phyloP scores from a whole-genome alignment of 2,329 filamentous ascomycete species.

The Diaporthe destruens region DNA sequence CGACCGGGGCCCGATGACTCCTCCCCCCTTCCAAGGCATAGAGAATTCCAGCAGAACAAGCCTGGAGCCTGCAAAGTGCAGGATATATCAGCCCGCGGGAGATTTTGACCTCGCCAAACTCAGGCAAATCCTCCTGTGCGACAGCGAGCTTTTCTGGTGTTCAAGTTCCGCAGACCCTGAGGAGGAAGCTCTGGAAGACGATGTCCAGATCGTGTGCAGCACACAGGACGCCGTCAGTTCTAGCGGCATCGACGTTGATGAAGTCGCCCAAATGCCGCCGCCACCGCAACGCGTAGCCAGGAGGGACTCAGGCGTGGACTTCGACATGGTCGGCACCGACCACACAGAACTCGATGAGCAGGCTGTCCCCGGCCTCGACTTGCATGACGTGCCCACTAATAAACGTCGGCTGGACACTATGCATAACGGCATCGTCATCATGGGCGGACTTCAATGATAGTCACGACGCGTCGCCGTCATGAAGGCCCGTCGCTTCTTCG shows the following conservation, averaged over 20 bases:
- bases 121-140: slow-evolving; percentile 11
- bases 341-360: background rate
- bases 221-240: background rate
- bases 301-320: slow-evolving; percentile 25
- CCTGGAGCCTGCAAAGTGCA: slow-evolving; percentile 33
- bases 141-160: slow-evolving; percentile 34
- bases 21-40: background rate
- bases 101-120: slow-evolving; percentile 31
- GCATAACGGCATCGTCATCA: background rate
- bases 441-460: background rate
- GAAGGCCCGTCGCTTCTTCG: no score
- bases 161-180: slow-evolving; percentile 12
- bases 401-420: background rate
- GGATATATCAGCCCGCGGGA: slow-evolving; percentile 32
- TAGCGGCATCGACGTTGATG: background rate
- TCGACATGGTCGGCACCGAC: slow-evolving; percentile 8
- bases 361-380: background rate
- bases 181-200: background rate
- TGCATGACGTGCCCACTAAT: background rate
- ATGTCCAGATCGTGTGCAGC: background rate
- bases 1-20: background rate
- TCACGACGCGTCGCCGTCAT: background rate
- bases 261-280: background rate
- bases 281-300: background rate
- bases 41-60: background rate